A percentile compares a stretch with the other conserved stretches of the same genome.
These are phyloP conservation scores for Malassezia caprae DNA, from an alignment of 1,284 basidiomycete genomes.

Conservation along the genomic window DNA sequence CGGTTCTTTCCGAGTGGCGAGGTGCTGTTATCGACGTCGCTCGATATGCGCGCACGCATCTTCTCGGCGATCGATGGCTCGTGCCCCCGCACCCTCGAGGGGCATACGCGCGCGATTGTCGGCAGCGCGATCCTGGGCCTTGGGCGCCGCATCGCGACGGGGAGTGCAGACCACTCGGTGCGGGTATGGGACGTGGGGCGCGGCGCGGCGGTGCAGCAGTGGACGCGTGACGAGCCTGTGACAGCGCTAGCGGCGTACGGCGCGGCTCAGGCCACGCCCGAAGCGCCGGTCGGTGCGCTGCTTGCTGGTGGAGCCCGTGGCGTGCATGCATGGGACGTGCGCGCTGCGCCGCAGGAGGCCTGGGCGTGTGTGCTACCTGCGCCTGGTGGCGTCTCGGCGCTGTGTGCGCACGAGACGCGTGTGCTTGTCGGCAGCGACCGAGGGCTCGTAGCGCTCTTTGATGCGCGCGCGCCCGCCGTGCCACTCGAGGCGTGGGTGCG, in stretches of 20 bases:
- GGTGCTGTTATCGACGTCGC: constrained; percentile 56
- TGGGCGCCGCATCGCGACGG: constrained; percentile 58
- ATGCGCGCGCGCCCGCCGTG: neutral
- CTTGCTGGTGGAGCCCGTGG: constrained; percentile 1
- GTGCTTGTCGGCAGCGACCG: neutral
- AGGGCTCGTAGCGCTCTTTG: constrained; percentile 5
- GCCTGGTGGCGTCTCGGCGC: constrained; percentile 1
- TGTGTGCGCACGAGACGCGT: constrained; percentile 10
- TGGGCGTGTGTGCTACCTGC: constrained; percentile 9
- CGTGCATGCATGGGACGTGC: neutral
- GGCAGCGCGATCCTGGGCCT: constrained; percentile 58
- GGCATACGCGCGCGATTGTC: constrained; percentile 57
- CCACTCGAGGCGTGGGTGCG: constrained; percentile 6
- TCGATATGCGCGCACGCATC: constrained; percentile 58
- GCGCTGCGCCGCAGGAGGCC: neutral
- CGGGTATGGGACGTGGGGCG: constrained; percentile 64
- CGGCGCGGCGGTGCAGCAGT: constrained; percentile 53
- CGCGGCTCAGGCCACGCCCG: neutral
- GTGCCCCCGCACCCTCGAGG: constrained; percentile 58
- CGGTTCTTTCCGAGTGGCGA: constrained; percentile 39
- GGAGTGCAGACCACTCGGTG: constrained; percentile 60
- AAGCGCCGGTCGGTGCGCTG: neutral
- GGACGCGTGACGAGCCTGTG: constrained; percentile 36
- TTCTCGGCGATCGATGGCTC: constrained; percentile 53
- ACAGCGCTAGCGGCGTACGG: constrained; percentile 2